Conservation (phyloP, 305 asterid genomes). For the Salvia sclarea region DNA sequence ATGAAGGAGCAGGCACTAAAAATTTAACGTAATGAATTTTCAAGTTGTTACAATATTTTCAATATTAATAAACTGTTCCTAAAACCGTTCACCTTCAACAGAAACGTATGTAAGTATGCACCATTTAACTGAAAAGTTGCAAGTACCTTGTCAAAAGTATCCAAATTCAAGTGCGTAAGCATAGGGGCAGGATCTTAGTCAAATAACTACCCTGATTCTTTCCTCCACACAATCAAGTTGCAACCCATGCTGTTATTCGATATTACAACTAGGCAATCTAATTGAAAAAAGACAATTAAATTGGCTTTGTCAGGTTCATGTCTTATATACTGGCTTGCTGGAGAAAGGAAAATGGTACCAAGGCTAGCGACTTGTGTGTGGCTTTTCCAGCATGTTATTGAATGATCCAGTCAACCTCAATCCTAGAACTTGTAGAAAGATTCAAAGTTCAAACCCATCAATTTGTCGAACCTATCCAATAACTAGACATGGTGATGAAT, state of each 20-base stretch:
- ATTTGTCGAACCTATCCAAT: neutral
- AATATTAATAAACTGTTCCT: neutral
- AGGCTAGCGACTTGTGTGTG: neutral
- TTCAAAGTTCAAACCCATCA: neutral
- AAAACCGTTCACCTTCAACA: neutral
- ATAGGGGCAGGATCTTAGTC: neutral
- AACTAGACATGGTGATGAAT: neutral
- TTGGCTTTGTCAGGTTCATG: slow-evolving; percentile 5
- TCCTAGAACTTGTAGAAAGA: neutral
- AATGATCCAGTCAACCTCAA: neutral
- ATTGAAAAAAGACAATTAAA: neutral
- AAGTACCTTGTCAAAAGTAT: neutral
- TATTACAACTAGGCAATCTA: neutral
- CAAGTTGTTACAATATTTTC: neutral
- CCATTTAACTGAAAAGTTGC: neutral
- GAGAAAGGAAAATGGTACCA: neutral
- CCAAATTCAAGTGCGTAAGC: neutral
- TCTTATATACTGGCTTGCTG: neutral
- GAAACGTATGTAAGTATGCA: neutral
- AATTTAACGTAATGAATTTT: neutral
- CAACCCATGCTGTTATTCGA: neutral
- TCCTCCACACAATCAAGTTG: neutral
- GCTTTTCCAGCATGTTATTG: slow-evolving; percentile 2
- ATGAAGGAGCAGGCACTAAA: neutral
- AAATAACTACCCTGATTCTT: slow-evolving; percentile 10